Evolutionary conservation across 306 rosid genomes (phyloP).

Genomic region (Vigna trinervia): DNA sequence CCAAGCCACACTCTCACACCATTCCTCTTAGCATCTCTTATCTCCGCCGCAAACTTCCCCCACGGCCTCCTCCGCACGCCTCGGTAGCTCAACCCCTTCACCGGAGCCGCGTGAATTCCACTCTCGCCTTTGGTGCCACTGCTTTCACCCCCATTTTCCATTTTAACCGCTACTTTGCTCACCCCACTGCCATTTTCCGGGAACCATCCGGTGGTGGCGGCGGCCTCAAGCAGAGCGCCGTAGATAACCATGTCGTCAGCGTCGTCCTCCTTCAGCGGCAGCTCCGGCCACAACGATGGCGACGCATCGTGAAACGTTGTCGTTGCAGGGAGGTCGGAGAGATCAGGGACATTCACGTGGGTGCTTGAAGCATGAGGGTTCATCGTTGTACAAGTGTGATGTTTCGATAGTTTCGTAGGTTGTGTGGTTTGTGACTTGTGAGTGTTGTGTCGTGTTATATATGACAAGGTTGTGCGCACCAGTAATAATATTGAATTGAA

Average conservation of each 20-base stretch:
- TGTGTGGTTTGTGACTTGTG: not conserved
- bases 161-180: not conserved
- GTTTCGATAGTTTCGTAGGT: not conserved
- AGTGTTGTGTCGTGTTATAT: slow-evolving; percentile 9
- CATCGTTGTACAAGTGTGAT: slow-evolving; percentile 21
- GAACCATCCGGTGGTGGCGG: slow-evolving; percentile 41
- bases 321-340: not conserved
- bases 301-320: not conserved
- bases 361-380: slow-evolving; percentile 1
- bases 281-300: not conserved
- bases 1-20: slow-evolving; percentile 70
- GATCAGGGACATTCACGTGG: not conserved
- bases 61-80: slow-evolving; percentile 70
- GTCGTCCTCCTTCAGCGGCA: slow-evolving; percentile 50
- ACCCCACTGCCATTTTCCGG: not conserved
- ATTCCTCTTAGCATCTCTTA: slow-evolving; percentile 55
- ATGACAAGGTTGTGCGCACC: not conserved
- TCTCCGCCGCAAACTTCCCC: slow-evolving; percentile 67
- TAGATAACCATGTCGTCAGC: slow-evolving; percentile 50
- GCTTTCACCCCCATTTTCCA: not conserved
- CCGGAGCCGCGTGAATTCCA: not conserved
- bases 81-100: slow-evolving; percentile 21
- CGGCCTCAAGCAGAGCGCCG: slow-evolving; percentile 40
- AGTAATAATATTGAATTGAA: slow-evolving; percentile 3
- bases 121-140: not conserved